phyloP scores from a whole-genome alignment of 306 rosid species.

The Trifolium subterraneum region DNA sequence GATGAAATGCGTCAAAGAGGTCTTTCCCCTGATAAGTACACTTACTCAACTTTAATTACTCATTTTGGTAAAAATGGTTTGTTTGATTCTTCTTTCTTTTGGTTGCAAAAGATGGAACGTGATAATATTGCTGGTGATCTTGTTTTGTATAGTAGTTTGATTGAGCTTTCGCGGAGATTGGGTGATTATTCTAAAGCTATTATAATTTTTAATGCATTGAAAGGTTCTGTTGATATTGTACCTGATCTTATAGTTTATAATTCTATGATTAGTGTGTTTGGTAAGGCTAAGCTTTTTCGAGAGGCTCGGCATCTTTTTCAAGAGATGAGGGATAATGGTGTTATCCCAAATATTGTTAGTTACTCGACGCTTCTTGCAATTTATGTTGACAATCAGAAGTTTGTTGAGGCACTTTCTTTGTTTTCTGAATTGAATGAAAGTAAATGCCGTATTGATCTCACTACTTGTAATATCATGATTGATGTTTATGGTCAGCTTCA shows the following conservation, averaged over 20 bases:
- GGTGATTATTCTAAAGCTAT: slow-evolving; percentile 88
- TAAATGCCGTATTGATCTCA: slow-evolving; percentile 69
- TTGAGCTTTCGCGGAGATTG: slow-evolving; percentile 83
- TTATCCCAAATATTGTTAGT: slow-evolving; percentile 74
- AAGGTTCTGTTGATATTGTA: slow-evolving; percentile 52
- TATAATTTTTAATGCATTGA: slow-evolving; percentile 70
- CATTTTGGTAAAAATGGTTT: slow-evolving; percentile 77
- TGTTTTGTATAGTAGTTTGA: slow-evolving; percentile 81
- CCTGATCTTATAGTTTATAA: slow-evolving; percentile 87
- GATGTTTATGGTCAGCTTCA: slow-evolving; percentile 97
- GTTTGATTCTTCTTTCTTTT: slow-evolving; percentile 84
- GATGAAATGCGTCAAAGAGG: slow-evolving; percentile 92
- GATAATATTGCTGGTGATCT: slow-evolving; percentile 85
- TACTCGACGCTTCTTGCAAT: slow-evolving; percentile 73
- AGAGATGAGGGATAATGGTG: slow-evolving; percentile 75
- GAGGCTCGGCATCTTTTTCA: slow-evolving; percentile 75
- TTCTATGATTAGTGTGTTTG: slow-evolving; percentile 84
- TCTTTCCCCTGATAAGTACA: slow-evolving; percentile 84
- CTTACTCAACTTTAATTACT: slow-evolving; percentile 89
- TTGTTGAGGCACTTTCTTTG: slow-evolving; percentile 81
- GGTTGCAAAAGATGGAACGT: slow-evolving; percentile 94
- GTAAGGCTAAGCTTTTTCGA: slow-evolving; percentile 84
- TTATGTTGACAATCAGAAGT: slow-evolving; percentile 78
- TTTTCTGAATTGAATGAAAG: slow-evolving; percentile 79
- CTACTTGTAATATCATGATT: slow-evolving; percentile 87